A percentile compares a stretch with the other conserved stretches of the same genome.
phyloP scores from a whole-genome alignment of 768 basidiomycete species.

The Tylopilus cervinicoccineus region DNA sequence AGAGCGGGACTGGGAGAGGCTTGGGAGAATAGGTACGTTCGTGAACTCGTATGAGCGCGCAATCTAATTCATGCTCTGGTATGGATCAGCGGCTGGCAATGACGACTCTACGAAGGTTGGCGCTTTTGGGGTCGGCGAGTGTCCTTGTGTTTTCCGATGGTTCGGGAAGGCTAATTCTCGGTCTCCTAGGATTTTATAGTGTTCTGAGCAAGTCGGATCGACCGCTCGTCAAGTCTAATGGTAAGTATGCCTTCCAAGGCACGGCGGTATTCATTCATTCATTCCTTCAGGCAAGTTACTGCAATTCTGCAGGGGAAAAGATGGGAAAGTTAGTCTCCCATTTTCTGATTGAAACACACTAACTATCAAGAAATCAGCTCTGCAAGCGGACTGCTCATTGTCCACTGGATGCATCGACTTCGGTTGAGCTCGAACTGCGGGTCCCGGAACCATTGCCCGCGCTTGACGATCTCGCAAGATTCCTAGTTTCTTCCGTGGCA shows the following conservation, averaged over 20 bases:
- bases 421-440: constrained; percentile 9
- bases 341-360: background rate
- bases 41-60: background rate
- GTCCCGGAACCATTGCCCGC: constrained; percentile 2
- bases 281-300: constrained; percentile 9
- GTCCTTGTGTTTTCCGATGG: background rate
- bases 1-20: constrained; percentile 10
- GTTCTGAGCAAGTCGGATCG: constrained; percentile 15
- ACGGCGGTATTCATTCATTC: background rate
- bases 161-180: background rate
- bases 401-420: background rate
- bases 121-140: constrained; percentile 17
- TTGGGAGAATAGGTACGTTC: constrained; percentile 12
- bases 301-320: constrained; percentile 6
- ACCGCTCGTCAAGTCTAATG: constrained; percentile 11
- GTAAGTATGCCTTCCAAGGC: background rate
- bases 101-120: constrained; percentile 11
- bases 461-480: constrained; percentile 7
- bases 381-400: background rate
- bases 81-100: constrained; percentile 11
- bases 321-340: constrained; percentile 6
- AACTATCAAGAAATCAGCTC: constrained; percentile 4
- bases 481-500: constrained; percentile 11
- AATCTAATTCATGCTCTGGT: background rate
- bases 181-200: constrained; percentile 12